phyloP scores from a whole-genome alignment of 805 yeast species.

The Spathaspora girioi region DNA sequence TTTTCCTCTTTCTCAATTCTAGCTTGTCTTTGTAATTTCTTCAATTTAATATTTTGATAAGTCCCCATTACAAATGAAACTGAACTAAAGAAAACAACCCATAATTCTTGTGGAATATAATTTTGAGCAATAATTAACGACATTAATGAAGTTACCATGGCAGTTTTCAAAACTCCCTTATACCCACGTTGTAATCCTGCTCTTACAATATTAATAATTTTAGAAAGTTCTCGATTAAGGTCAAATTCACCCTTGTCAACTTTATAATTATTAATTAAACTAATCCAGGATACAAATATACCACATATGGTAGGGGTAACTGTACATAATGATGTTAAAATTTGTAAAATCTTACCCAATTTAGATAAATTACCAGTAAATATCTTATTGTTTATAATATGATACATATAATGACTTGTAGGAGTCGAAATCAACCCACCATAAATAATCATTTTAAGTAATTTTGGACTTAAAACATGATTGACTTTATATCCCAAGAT shows the following conservation, averaged over 20 bases:
- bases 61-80: conserved; percentile 62
- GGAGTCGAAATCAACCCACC: conserved; percentile 58
- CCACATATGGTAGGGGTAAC: conserved; percentile 53
- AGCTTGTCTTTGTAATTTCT: conserved; percentile 23
- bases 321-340: conserved; percentile 48
- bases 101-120: conserved; percentile 51
- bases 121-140: conserved; percentile 55
- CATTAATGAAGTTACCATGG: conserved; percentile 52
- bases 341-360: conserved; percentile 42
- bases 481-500: conserved; percentile 20
- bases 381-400: conserved; percentile 41
- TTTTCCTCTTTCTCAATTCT: neutral
- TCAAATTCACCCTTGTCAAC: conserved; percentile 6
- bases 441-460: conserved; percentile 52
- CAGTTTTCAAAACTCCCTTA: conserved; percentile 44
- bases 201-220: conserved; percentile 17
- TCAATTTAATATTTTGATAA: conserved; percentile 54
- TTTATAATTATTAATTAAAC: conserved; percentile 43
- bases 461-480: conserved; percentile 42
- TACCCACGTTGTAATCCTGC: conserved; percentile 41
- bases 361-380: conserved; percentile 41
- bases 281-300: conserved; percentile 48
- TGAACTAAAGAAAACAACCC: conserved; percentile 62
- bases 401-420: conserved; percentile 51
- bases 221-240: conserved; percentile 12